Evolutionary conservation across 2,329 filamentous ascomycete species (phyloP), one percentile per base, ranked within the genome.

Genomic region (Lachnellula subtilissima): DNA sequence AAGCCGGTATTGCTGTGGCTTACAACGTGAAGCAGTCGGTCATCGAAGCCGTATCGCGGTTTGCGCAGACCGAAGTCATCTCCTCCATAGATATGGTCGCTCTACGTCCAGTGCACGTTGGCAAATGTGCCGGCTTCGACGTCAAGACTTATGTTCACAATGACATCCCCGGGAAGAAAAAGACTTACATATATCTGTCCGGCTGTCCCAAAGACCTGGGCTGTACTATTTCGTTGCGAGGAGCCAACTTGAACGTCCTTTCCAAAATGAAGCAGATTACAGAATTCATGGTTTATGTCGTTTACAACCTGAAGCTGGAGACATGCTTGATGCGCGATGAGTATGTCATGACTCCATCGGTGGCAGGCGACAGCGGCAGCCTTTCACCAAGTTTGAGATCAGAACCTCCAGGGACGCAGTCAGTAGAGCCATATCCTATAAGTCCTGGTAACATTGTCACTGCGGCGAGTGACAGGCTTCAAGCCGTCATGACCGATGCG

Each of bases 271-370:
- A 99, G 73, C 83, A 85, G 52, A 94, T 99, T 63, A 94, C 93
- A 11, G 94, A 99, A 69, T 97, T 99, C 69, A 97, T 99, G 93
- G 88, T 95, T 39, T 99, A 97, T 65, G 95, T 99, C 19, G 92
- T 97, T 12, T 99, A 99, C 73, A 99, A 97, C 66, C 78, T 99
- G 52, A 96, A 96, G 69, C 80, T 99, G 14, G 94, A 99, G 73
- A 96, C 94, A 1, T 96, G 89, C 64, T 77, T 99, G 47, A 89
- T 99, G 81, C 83, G 90, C 52, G 94, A 99, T 70, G 92, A 96
- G 66, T 96, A 91, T 64, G 88, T 96, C 15, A 83, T 92, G 59
- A 87, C 95, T 22, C 91, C 91, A 1, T 79, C 82, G 1, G 80
- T 81, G 28, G 75, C 79, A 8, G 79, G 83, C 3, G 69, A 76